A percentile compares a stretch with the other conserved stretches of the same genome.
These are phyloP conservation scores for Rhodotorula sp. DNA, from an alignment of 1,284 basidiomycete species.

Conservation along the genomic window DNA sequence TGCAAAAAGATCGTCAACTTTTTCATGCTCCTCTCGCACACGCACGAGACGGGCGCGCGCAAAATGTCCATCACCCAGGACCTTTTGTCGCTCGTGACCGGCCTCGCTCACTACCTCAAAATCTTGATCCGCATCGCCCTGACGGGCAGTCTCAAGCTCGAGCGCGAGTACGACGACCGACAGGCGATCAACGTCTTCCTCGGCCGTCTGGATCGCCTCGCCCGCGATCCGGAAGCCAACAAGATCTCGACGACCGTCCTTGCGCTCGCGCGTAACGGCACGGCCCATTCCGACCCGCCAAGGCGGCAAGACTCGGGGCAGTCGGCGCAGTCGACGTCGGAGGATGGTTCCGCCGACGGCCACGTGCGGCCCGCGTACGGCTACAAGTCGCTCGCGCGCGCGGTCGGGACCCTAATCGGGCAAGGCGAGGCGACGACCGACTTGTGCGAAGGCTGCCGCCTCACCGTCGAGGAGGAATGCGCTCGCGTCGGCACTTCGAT, in stretches of 20 bases:
- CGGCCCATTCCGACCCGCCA: slow-evolving; percentile 19
- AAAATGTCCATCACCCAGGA: slow-evolving; percentile 97
- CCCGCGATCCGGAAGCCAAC: slow-evolving; percentile 61
- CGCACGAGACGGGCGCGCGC: slow-evolving; percentile 82
- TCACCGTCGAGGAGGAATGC: slow-evolving; percentile 96
- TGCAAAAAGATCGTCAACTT: slow-evolving; percentile 99
- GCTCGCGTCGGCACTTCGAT: slow-evolving; percentile 87
- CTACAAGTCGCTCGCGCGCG: slow-evolving; percentile 43
- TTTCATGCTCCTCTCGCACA: slow-evolving; percentile 94
- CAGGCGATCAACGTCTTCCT: slow-evolving; percentile 86
- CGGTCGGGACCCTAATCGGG: slow-evolving; percentile 47
- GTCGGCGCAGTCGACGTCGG: not conserved
- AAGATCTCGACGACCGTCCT: slow-evolving; percentile 40
- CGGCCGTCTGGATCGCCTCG: slow-evolving; percentile 85
- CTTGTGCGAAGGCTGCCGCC: slow-evolving; percentile 81
- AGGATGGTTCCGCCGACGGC: slow-evolving; percentile 30
- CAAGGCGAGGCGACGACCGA: slow-evolving; percentile 57
- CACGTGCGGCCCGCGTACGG: slow-evolving; percentile 43
- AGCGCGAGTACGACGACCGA: slow-evolving; percentile 77
- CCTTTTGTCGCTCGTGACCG: slow-evolving; percentile 93
- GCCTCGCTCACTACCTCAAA: slow-evolving; percentile 97
- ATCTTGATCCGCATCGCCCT: slow-evolving; percentile 97
- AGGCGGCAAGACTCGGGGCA: slow-evolving; percentile 14
- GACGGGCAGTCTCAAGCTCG: slow-evolving; percentile 91
- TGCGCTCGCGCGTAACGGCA: slow-evolving; percentile 9